Evolutionary conservation across 345 rosid species (phyloP), one percentile per base, ranked within the genome.

Genomic region (thale cress (Arabidopsis thaliana)): DNA sequence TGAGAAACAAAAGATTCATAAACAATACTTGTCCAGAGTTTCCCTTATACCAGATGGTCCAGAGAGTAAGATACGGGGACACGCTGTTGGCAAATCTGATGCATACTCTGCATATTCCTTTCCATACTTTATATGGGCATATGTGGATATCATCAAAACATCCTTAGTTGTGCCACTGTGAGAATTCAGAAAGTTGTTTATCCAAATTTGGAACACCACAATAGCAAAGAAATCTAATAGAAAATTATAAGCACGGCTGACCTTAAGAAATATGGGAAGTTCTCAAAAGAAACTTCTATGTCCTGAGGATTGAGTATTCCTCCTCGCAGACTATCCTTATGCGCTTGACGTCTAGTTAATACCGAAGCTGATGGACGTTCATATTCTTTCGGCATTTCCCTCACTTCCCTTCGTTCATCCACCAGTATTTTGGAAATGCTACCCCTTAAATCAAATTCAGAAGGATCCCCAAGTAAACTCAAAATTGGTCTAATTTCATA

Each of bases 251-350:
- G 33, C 25, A 55, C 52, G 6, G 79, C 82, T 78, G 55, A 95
- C 98, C 98, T 92, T 77, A 95, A 78, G 55, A 80, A 95, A 75
- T 95, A 95, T 28, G 98, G 98, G 63, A 95, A 92, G 71, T 78
- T 83, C 57, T 89, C 91, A 55, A 92, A 89, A 36, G 98, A 87
- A 75, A 89, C 86, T 30, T 89, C 94, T 65, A 89, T 82, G 59
- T 82, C 80, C 49, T 86, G 89, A 40, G 98, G 87, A 76, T 73
- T 78, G 14, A 91, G 79, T 74, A 92, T 73, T 77, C 90, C 91
- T 79, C 81, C 87, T 62, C 62, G 85, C 69, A 95, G 68, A 82
- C 80, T 79, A 41, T 95, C 97, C 79, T 82, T 90, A 62, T 82
- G 85, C 7, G 90, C 87, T 82, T 90, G 91, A 58, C 87, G 83